phyloP scores from a whole-genome alignment of 495 filamentous ascomycete genomes.

The Opeltia flavorubescens region DNA sequence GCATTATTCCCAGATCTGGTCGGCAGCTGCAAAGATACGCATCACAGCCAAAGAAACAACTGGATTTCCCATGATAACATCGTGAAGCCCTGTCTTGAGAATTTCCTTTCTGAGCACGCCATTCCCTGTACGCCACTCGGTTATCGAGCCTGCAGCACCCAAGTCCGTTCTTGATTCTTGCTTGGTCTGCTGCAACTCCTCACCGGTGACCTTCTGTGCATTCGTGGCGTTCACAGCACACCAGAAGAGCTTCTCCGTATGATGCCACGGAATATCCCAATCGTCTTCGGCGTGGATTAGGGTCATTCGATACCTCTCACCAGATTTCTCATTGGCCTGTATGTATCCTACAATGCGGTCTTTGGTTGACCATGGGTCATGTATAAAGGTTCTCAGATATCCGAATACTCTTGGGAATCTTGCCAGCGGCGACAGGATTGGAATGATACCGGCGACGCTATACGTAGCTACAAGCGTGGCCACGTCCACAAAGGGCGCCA shows the following conservation, averaged over 20 bases:
- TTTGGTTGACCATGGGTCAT: slow-evolving; percentile 32
- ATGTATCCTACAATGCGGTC: slow-evolving; percentile 24
- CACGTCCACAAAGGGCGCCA: slow-evolving; percentile 31
- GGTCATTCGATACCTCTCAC: slow-evolving; percentile 17
- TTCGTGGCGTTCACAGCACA: slow-evolving; percentile 28
- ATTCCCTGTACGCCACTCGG: slow-evolving; percentile 29
- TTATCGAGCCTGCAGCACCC: slow-evolving; percentile 31
- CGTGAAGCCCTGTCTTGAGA: slow-evolving; percentile 35
- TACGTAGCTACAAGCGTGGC: slow-evolving; percentile 31
- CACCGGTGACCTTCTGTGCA: slow-evolving; percentile 18
- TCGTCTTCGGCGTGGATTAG: slow-evolving; percentile 27
- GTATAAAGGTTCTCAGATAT: slow-evolving; percentile 26
- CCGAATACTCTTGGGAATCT: slow-evolving; percentile 25
- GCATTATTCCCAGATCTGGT: too few relatives aligned
- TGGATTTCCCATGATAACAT: slow-evolving; percentile 37
- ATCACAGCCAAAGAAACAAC: slow-evolving; percentile 32
- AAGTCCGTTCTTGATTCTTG: slow-evolving; percentile 21
- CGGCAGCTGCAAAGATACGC: slow-evolving; percentile 21
- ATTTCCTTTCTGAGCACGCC: slow-evolving; percentile 36
- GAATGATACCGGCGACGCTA: slow-evolving; percentile 28
- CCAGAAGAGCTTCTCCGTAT: slow-evolving; percentile 27
- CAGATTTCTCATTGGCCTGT: slow-evolving; percentile 18
- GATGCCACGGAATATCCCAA: slow-evolving; percentile 27
- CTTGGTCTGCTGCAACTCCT: slow-evolving; percentile 24
- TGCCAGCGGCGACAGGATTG: slow-evolving; percentile 27